A percentile compares a stretch with the other conserved stretches of the same genome.
phyloP scores from a whole-genome alignment of 2,329 filamentous ascomycete species.

The Ophiocordyceps sinensis region DNA sequence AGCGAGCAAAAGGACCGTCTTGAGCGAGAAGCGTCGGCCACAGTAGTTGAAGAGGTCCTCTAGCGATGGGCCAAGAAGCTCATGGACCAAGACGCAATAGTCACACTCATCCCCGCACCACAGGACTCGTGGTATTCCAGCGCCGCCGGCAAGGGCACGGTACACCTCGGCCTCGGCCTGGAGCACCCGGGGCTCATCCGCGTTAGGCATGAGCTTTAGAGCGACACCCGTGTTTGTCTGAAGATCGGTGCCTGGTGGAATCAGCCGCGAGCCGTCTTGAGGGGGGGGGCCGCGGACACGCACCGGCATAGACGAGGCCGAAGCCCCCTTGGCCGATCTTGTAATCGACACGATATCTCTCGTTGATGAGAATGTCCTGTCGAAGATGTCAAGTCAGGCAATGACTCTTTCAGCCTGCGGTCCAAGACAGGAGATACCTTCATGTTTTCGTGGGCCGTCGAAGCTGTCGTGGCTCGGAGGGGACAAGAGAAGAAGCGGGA shows the following conservation, averaged over 20 bases:
- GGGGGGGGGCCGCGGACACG: no score
- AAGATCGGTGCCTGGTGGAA: no score
- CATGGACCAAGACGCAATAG: conserved; percentile 99
- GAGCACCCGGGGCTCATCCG: conserved; percentile 97
- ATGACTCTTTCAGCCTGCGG: no score
- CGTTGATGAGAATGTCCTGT: not conserved
- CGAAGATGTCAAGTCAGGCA: not conserved
- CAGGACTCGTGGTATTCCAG: conserved; percentile 95
- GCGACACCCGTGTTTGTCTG: conserved; percentile 67
- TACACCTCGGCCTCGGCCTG: conserved; percentile 97
- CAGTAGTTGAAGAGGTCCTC: conserved; percentile 99
- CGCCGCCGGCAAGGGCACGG: conserved; percentile 81
- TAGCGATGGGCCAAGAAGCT: conserved; percentile 85
- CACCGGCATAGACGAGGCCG: not conserved
- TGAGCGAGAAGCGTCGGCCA: conserved; percentile 98
- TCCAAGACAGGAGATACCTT: no score
- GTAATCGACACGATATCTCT: not conserved
- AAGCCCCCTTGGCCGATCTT: not conserved
- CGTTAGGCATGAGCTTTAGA: conserved; percentile 98
- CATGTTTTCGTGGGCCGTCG: no score
- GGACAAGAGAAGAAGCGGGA: no score
- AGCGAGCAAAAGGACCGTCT: conserved; percentile 91
- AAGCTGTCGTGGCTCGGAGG: no score
- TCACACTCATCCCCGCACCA: conserved; percentile 99
- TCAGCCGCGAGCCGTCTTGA: no score